Conservation (phyloP, 2,329 filamentous ascomycete genomes). For the Penicillium nordicum region DNA sequence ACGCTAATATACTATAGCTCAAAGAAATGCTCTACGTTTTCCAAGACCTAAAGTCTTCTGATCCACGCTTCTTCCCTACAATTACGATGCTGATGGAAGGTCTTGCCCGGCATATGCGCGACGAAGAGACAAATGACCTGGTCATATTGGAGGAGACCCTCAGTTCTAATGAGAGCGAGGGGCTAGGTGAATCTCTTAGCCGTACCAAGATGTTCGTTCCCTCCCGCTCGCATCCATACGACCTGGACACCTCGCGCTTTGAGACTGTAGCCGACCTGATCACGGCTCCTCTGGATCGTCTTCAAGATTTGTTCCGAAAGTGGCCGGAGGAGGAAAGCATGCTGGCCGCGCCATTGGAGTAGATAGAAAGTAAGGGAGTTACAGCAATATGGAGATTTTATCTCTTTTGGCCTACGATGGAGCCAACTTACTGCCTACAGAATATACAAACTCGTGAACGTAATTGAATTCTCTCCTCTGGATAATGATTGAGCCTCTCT, state of each 20-base stretch:
- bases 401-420: background rate
- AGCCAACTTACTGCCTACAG: background rate
- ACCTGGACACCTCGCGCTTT: constrained; percentile 53
- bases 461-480: background rate
- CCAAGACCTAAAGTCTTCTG: constrained; percentile 43
- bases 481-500: background rate
- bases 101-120: constrained; percentile 48
- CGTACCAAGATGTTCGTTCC: constrained; percentile 56
- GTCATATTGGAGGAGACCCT: constrained; percentile 48
- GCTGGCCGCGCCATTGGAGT: constrained; percentile 3
- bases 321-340: constrained; percentile 43
- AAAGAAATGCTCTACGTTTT: constrained; percentile 52
- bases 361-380: background rate
- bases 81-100: constrained; percentile 45
- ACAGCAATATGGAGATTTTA: background rate
- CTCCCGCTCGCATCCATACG: constrained; percentile 50
- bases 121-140: constrained; percentile 52
- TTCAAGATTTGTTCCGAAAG: constrained; percentile 55
- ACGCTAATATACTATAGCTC: constrained; percentile 37
- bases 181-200: constrained; percentile 45
- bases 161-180: constrained; percentile 32
- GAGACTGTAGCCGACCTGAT: constrained; percentile 55
- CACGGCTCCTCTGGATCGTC: constrained; percentile 55
- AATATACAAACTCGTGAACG: background rate
- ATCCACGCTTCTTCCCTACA: constrained; percentile 45